Evolutionary conservation across 75 land plant species (phyloP), one percentile per base, ranked within the genome.

Genomic region (Pinus taeda): DNA sequence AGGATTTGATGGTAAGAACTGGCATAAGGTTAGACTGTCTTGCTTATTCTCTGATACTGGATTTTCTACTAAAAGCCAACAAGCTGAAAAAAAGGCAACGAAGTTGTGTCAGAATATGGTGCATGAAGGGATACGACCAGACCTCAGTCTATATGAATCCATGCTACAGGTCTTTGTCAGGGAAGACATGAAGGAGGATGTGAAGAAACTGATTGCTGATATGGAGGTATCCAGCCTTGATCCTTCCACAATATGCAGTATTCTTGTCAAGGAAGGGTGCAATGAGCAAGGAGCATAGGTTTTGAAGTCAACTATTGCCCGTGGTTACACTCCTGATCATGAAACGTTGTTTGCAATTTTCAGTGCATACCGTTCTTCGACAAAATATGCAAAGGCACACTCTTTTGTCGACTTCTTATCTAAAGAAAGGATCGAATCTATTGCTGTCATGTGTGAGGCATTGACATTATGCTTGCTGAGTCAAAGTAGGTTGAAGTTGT

Each of bases 251-350:
- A 77, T 94, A 45, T 83, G 85, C 57, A 72, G 78, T 37, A 57
- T 86, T 67, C 90, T 92, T 57, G 67, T 83, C 15, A 88, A 89
- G 73, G 94, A 80, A 56, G 82, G 81, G 39, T 85, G 89, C 63
- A 87, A 77, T 59, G 77, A 82, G 42, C 78, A 75, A 77, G 96
- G 90, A 59, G 85, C 83, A 26, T 76, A 77, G 11, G 79, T 84
- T 75, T 76, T 91, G 71, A 88, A 80, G 76, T 20, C 74, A 20
- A 82, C 85, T 36, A 62, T 84, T 18, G 3, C 61, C 4, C 79
- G 79, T 65, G 98, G 92, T 11, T 76, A 37, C 76, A 76, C 67
- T 59, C 79, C 80, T 8, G 80, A 88, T 57, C 80, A 21, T 36
- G 87, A 85, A 55, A 71, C 57, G 24, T 77, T 87, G 55, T 57